Evolutionary conservation across 73 alveolate genomes (phyloP).

Genomic region (Tetrahymena elliotti): DNA sequence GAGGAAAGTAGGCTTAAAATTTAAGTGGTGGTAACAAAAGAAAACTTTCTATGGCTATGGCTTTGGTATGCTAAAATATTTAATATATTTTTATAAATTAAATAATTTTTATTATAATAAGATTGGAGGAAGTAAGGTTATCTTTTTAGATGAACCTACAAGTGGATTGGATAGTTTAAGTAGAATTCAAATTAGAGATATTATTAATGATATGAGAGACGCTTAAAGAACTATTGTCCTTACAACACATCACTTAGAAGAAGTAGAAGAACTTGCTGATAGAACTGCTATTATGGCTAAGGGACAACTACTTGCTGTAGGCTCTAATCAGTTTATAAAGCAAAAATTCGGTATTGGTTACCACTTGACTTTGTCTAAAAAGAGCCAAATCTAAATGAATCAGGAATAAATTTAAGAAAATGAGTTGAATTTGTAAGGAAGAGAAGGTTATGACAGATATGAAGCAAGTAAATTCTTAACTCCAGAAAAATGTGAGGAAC

Average conservation of each 20-base stretch:
- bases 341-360: constrained; percentile 72
- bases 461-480: background rate
- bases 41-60: constrained; percentile 83
- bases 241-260: constrained; percentile 81
- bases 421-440: background rate
- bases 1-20: constrained; percentile 53
- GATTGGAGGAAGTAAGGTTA: constrained; percentile 79
- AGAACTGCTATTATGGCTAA: constrained; percentile 72
- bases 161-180: constrained; percentile 89
- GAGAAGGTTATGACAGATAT: background rate
- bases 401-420: background rate
- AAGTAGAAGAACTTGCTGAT: constrained; percentile 78
- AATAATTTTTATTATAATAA: constrained; percentile 42
- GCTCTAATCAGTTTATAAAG: constrained; percentile 61
- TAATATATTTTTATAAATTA: background rate
- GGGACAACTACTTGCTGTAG: constrained; percentile 56
- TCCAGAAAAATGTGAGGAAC: background rate
- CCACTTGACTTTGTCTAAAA: constrained; percentile 72
- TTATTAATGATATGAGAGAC: constrained; percentile 54
- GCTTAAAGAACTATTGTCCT: constrained; percentile 57
- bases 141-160: constrained; percentile 91
- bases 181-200: constrained; percentile 82
- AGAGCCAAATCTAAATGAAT: constrained; percentile 28
- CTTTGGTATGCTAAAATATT: constrained; percentile 50
- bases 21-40: constrained; percentile 88